Percentiles rank a stretch among this genome's conserved stretches.
Conservation (phyloP, 495 filamentous ascomycete genomes). For the Aspergillus sclerotiicarbonarius region DNA sequence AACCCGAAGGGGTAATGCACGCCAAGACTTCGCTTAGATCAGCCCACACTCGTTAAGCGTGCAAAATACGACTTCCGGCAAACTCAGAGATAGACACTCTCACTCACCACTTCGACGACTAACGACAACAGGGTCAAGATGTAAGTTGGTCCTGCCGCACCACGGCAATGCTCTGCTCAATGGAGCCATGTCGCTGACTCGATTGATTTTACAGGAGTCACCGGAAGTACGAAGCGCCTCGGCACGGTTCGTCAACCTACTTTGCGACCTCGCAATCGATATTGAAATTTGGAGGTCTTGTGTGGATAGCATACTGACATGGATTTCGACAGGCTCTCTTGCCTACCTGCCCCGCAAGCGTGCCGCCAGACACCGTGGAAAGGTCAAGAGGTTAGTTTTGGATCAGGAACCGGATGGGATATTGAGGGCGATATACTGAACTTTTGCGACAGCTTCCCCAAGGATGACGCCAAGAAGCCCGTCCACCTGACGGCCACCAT, state of each 20-base stretch:
- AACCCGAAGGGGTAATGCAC: slow-evolving; percentile 25
- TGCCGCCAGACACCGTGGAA: slow-evolving; percentile 91
- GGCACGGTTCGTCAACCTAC: slow-evolving; percentile 69
- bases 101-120: slow-evolving; percentile 50
- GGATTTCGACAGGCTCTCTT: slow-evolving; percentile 60
- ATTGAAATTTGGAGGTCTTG: slow-evolving; percentile 28
- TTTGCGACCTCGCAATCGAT: slow-evolving; percentile 23
- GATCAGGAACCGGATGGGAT: slow-evolving; percentile 13
- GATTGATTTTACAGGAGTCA: slow-evolving; percentile 53
- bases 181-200: slow-evolving; percentile 33
- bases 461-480: slow-evolving; percentile 99
- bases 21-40: slow-evolving; percentile 43
- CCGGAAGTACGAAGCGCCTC: slow-evolving; percentile 88
- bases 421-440: slow-evolving; percentile 36
- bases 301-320: slow-evolving; percentile 38
- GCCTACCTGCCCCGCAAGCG: slow-evolving; percentile 98
- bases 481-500: slow-evolving; percentile 98
- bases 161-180: slow-evolving; percentile 6
- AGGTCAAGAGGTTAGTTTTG: slow-evolving; percentile 87
- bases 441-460: slow-evolving; percentile 78
- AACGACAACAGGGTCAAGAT: slow-evolving; percentile 57
- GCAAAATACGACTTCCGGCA: slow-evolving; percentile 46
- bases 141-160: slow-evolving; percentile 32
- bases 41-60: slow-evolving; percentile 49
- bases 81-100: slow-evolving; percentile 43